Percentiles rank a stretch among this genome's conserved stretches.
Evolutionary conservation across 805 yeast genomes (phyloP).

Genomic region (Yamadazyma tumulicola): DNA sequence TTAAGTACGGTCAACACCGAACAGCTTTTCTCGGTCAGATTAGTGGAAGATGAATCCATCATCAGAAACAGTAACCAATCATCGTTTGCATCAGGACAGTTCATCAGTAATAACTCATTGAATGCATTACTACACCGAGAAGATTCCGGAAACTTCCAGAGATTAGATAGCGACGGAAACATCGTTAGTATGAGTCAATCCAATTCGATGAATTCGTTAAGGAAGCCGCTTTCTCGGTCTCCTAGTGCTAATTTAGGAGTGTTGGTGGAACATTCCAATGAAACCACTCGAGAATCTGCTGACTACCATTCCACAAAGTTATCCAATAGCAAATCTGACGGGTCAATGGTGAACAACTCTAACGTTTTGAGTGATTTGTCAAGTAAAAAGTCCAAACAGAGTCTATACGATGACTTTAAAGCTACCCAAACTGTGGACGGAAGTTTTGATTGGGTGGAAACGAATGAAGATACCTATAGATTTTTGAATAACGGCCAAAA

Average conservation of each 20-base stretch:
- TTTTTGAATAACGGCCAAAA: constrained; percentile 13
- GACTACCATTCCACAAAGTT: constrained; percentile 8
- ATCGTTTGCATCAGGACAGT: constrained; percentile 23
- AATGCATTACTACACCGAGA: constrained; percentile 24
- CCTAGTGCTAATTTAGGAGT: constrained; percentile 25
- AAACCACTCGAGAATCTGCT: constrained; percentile 11
- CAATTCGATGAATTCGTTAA: constrained; percentile 7
- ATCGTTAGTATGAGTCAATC: constrained; percentile 21
- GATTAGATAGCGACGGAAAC: constrained; percentile 45
- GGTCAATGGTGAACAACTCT: background rate
- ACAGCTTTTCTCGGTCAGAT: constrained; percentile 72
- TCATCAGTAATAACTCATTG: constrained; percentile 23
- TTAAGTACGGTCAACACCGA: constrained; percentile 83
- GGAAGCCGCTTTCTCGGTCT: constrained; percentile 19
- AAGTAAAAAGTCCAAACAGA: constrained; percentile 10
- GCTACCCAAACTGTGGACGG: constrained; percentile 27
- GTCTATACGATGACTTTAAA: constrained; percentile 27
- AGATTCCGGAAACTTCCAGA: constrained; percentile 36
- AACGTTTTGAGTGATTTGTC: constrained; percentile 1
- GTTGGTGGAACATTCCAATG: constrained; percentile 26
- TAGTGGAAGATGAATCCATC: constrained; percentile 55
- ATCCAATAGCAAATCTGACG: background rate
- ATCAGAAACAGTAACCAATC: constrained; percentile 29
- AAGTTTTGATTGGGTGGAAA: constrained; percentile 27
- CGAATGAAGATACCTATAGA: constrained; percentile 9